Conservation (phyloP, 2,329 filamentous ascomycete genomes). For the Apiospora pterosperma region DNA sequence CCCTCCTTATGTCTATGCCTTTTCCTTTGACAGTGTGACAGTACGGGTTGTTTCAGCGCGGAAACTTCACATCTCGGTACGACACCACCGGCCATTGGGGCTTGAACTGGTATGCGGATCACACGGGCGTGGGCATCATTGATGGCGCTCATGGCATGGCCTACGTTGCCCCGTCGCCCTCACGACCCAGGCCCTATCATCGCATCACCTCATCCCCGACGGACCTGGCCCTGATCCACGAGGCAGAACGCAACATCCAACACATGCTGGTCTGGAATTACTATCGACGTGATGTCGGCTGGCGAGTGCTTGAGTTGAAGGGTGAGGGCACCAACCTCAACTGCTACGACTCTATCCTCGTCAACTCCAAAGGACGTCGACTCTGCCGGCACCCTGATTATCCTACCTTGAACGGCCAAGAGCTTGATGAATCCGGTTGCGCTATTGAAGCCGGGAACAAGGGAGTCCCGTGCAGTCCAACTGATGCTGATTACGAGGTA, state of each 20-base stretch:
- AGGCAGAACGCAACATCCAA: constrained; percentile 12
- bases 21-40: neutral
- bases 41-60: constrained; percentile 12
- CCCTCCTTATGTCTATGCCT: neutral
- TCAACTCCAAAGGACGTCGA: constrained; percentile 22
- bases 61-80: constrained; percentile 12
- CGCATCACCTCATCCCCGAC: constrained; percentile 9
- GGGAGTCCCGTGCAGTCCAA: constrained; percentile 6
- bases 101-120: constrained; percentile 14
- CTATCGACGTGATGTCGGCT: constrained; percentile 13
- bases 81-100: constrained; percentile 14
- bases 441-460: constrained; percentile 6
- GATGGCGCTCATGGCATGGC: constrained; percentile 13
- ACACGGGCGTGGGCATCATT: constrained; percentile 9
- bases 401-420: constrained; percentile 8
- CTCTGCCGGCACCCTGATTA: constrained; percentile 15
- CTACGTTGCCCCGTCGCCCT: constrained; percentile 14
- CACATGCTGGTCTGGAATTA: constrained; percentile 15
- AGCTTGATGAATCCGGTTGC: constrained; percentile 12
- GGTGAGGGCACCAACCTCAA: constrained; percentile 15
- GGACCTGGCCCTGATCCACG: constrained; percentile 11
- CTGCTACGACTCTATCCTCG: constrained; percentile 20
- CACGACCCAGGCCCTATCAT: constrained; percentile 12
- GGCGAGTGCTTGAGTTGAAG: constrained; percentile 13
- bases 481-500: constrained; percentile 7